Conservation (phyloP, 2,329 filamentous ascomycete species). For the Cladosporium sphaerospermum region DNA sequence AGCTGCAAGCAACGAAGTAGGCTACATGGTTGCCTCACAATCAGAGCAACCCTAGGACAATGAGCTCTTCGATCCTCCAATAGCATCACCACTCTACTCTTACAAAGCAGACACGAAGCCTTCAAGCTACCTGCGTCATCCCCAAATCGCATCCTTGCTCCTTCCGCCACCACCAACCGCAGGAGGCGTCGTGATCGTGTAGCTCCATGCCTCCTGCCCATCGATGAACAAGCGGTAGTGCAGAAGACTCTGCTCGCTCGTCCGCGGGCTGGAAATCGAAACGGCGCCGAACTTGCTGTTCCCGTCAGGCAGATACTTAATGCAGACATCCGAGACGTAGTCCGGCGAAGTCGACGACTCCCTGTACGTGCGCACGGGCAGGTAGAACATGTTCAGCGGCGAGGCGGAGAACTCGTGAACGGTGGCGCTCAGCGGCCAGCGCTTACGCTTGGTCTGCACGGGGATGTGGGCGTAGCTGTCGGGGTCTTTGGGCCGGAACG, state of each 20-base stretch:
- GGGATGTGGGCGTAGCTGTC: background rate
- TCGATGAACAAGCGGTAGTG: conserved; percentile 79
- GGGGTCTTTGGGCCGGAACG: conserved; percentile 8
- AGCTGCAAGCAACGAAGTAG: too few species aligned
- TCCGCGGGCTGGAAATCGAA: conserved; percentile 64
- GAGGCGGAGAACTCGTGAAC: conserved; percentile 91
- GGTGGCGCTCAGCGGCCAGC: conserved; percentile 56
- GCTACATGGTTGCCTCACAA: too few species aligned
- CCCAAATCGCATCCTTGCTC: conserved; percentile 43
- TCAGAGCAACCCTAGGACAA: too few species aligned
- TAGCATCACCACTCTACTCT: too few species aligned
- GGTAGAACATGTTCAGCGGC: conserved; percentile 88
- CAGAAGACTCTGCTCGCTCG: conserved; percentile 63
- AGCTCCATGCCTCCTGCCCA: conserved; percentile 70
- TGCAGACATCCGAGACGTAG: conserved; percentile 65
- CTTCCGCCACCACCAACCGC: conserved; percentile 34
- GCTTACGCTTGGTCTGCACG: conserved; percentile 22
- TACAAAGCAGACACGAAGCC: too few species aligned
- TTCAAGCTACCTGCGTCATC: conserved; percentile 17
- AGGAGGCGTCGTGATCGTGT: conserved; percentile 41
- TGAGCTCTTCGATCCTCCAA: too few species aligned
- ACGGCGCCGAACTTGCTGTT: conserved; percentile 84
- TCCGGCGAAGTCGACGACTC: conserved; percentile 55
- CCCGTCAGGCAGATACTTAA: conserved; percentile 81
- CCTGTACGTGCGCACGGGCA: conserved; percentile 75